These are phyloP conservation scores for Spergularia azorica DNA, from an alignment of 179 eudicot genomes.

Conservation along the genomic window DNA sequence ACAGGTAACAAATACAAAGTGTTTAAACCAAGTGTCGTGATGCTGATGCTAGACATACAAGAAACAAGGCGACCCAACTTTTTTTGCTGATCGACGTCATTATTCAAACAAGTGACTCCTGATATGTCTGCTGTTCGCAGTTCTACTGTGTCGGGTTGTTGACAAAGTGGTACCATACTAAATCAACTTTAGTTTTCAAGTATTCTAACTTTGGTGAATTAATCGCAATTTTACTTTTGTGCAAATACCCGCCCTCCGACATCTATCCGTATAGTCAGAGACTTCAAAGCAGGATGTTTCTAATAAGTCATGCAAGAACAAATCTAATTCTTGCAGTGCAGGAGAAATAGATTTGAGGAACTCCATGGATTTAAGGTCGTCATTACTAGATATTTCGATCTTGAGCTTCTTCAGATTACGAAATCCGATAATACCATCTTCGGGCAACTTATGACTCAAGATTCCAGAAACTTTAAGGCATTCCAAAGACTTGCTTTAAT, in stretches of 20 bases:
- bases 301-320: not conserved
- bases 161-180: constrained; percentile 1
- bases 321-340: not conserved
- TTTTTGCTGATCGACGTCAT: too few species aligned
- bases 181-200: not conserved
- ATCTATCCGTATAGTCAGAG: too few species aligned
- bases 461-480: not conserved
- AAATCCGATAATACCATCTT: not conserved
- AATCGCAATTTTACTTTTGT: not conserved
- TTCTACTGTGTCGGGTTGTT: too few species aligned
- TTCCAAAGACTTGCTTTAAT: not conserved
- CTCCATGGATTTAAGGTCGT: not conserved
- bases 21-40: too few species aligned
- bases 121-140: too few species aligned
- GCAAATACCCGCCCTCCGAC: too few species aligned
- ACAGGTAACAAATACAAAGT: too few species aligned
- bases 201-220: not conserved
- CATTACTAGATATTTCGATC: not conserved
- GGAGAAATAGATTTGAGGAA: not conserved
- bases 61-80: too few species aligned
- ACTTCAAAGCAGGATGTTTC: not conserved
- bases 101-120: too few species aligned
- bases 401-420: not conserved
- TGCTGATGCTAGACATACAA: too few species aligned
- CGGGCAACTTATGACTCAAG: not conserved